Evolutionary conservation across 768 basidiomycete genomes (phyloP), one percentile per base, ranked within the genome.

Genomic region (Cantharellus cinnabarinus): DNA sequence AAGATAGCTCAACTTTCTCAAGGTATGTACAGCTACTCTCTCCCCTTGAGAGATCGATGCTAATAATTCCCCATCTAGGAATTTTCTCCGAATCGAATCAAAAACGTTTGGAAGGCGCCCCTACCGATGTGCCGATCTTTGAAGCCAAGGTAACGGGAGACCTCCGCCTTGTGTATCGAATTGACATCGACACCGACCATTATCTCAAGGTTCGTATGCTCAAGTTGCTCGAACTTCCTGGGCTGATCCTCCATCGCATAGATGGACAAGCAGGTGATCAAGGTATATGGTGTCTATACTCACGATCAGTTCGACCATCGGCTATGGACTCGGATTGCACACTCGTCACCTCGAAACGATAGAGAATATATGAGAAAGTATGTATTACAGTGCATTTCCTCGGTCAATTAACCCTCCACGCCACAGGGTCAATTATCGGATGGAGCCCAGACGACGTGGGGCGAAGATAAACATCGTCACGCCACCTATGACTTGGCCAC

Each of bases 81-180:
- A 76, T 79, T 59, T 84, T 85, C 64, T 83, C 83, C 1, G 71
- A 73, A 5, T 78, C 81, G 59, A 85, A 84, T 62, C 80, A 84
- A 63, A 81, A 82, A 66, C 68, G 75, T 4, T 69, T 84, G 7
- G 52, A 7, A 10, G 78, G 71, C 29, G 56, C 66, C 0, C 68
- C 71, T 7, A 66, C 67, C 10, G 75, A 75, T 0, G 67, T 84
- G 2, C 80, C 82, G 0, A 74, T 85, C 5, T 84, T 74, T 57
- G 81, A 83, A 65, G 83, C 83, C 0, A 83, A 82, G 66, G 79
- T 83, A 74, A 77, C 76, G 5, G 64, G 70, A 0, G 77, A 80
- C 62, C 65, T 73, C 34, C 69, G 77, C 5, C 66, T 81, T 34
- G 71, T 81, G 2, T 62, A 62, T 62, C 61, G 58, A 10, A 44